These are phyloP conservation scores for Monascus ruber DNA, from an alignment of 2,329 filamentous ascomycete genomes.

Conservation along the genomic window DNA sequence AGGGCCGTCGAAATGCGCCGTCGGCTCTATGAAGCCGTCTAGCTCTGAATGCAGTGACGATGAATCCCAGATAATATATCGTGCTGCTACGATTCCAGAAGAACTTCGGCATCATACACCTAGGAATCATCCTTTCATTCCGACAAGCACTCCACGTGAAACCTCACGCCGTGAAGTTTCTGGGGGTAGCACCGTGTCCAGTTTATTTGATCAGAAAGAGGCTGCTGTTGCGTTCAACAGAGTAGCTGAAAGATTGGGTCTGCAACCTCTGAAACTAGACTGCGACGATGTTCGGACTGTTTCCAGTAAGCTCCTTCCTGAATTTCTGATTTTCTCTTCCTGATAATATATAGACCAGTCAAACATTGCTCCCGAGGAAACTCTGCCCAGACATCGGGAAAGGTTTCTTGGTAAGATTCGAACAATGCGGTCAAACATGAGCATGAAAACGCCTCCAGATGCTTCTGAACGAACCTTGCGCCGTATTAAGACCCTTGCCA, in stretches of 20 bases:
- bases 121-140: constrained; percentile 3
- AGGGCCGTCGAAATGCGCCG: no score
- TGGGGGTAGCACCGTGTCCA: constrained; percentile 10
- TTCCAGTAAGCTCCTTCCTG: neutral
- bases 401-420: constrained; percentile 20
- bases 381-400: constrained; percentile 7
- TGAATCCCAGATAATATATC: no score
- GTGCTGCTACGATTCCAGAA: no score
- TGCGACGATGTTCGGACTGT: constrained; percentile 1
- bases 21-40: no score
- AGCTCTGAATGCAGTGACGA: no score
- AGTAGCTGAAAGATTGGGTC: constrained; percentile 12
- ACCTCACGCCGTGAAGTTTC: constrained; percentile 11
- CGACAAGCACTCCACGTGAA: constrained; percentile 11
- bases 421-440: constrained; percentile 23
- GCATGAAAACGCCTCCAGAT: constrained; percentile 10
- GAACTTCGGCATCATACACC: constrained; percentile 4
- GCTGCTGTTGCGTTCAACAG: constrained; percentile 21
- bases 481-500: constrained; percentile 30
- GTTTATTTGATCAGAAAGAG: constrained; percentile 12
- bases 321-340: neutral
- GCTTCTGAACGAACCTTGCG: constrained; percentile 16
- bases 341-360: neutral
- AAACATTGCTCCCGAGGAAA: constrained; percentile 1
- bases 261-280: constrained; percentile 9